phyloP scores from a whole-genome alignment of 495 filamentous ascomycete genomes.

The Aspergillus coremiiformis region DNA sequence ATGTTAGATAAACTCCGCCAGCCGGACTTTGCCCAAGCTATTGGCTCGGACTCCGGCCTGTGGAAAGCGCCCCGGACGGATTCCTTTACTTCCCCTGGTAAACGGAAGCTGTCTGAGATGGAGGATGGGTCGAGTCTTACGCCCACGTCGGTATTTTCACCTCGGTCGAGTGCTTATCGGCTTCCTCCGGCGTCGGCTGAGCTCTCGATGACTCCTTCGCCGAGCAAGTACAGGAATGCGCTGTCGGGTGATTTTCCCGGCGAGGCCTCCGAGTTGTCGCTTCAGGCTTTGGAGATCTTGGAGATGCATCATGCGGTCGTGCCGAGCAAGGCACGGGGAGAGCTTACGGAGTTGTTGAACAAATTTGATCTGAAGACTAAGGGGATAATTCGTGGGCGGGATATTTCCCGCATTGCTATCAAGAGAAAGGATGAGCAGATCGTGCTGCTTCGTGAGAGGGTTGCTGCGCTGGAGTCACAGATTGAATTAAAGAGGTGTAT shows the following conservation, averaged over 20 bases:
- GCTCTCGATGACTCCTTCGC: conserved; percentile 43
- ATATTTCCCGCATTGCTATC: conserved; percentile 53
- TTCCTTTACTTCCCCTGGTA: conserved; percentile 42
- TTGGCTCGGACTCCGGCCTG: not conserved
- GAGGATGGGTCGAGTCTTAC: conserved; percentile 14
- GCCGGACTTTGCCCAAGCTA: conserved; percentile 17
- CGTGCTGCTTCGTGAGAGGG: conserved; percentile 46
- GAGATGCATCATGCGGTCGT: conserved; percentile 40
- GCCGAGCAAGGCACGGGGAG: conserved; percentile 29
- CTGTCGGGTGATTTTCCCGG: conserved; percentile 16
- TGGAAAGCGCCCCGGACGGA: conserved; percentile 41
- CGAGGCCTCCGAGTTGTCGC: conserved; percentile 43
- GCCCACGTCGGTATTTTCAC: conserved; percentile 17
- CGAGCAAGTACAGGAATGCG: conserved; percentile 37
- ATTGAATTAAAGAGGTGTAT: conserved; percentile 38
- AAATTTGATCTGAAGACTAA: conserved; percentile 46
- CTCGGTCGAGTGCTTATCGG: conserved; percentile 8
- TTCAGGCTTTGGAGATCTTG: conserved; percentile 44
- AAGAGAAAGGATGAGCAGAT: conserved; percentile 56
- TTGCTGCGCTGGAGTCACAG: conserved; percentile 26
- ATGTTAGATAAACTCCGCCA: conserved; percentile 11
- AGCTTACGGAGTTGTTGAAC: conserved; percentile 44
- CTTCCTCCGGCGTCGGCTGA: conserved; percentile 28
- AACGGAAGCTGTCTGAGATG: conserved; percentile 42
- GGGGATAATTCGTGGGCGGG: conserved; percentile 54